A percentile compares a stretch with the other conserved stretches of the same genome.
These are phyloP conservation scores for Thielaviopsis ethacetica DNA, from an alignment of 2,329 filamentous ascomycete genomes.

Conservation along the genomic window DNA sequence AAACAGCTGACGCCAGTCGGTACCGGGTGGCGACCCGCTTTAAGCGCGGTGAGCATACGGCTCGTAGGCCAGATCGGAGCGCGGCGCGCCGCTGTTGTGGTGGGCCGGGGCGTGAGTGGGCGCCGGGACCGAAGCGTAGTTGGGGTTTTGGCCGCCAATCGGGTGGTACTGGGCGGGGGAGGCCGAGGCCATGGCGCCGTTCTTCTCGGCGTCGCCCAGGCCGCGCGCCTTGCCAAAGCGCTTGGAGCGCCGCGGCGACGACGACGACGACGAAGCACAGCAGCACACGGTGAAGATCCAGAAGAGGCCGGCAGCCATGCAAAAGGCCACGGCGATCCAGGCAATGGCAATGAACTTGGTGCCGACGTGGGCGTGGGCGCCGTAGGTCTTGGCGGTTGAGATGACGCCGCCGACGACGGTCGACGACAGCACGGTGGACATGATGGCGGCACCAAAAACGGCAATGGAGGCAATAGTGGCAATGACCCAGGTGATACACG, in stretches of 20 bases:
- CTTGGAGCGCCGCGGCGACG: constrained; percentile 21
- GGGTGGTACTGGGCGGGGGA: constrained; percentile 22
- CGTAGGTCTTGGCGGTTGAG: constrained; percentile 50
- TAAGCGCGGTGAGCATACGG: constrained; percentile 43
- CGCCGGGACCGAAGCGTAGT: not conserved
- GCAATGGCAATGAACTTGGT: constrained; percentile 51
- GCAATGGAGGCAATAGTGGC: constrained; percentile 22
- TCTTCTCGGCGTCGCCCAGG: constrained; percentile 24
- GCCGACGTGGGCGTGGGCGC: constrained; percentile 51
- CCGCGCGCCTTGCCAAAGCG: constrained; percentile 26
- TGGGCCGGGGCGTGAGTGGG: constrained; percentile 17
- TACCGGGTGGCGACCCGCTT: constrained; percentile 10
- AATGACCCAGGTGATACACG: constrained; percentile 69
- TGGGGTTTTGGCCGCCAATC: constrained; percentile 20
- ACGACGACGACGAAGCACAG: constrained; percentile 40
- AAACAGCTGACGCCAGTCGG: not conserved
- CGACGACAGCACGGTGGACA: constrained; percentile 42
- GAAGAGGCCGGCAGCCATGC: constrained; percentile 63
- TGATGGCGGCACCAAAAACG: constrained; percentile 31
- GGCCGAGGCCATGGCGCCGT: constrained; percentile 15
- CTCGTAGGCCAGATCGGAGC: constrained; percentile 43
- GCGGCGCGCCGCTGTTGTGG: constrained; percentile 25
- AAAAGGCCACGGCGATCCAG: constrained; percentile 70
- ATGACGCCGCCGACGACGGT: constrained; percentile 55
- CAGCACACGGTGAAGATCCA: constrained; percentile 89